Percentiles rank a stretch among this genome's conserved stretches.
These are phyloP conservation scores for Triticum aestivum DNA, from an alignment of 176 grass and related monocot species.

Conservation along the genomic window DNA sequence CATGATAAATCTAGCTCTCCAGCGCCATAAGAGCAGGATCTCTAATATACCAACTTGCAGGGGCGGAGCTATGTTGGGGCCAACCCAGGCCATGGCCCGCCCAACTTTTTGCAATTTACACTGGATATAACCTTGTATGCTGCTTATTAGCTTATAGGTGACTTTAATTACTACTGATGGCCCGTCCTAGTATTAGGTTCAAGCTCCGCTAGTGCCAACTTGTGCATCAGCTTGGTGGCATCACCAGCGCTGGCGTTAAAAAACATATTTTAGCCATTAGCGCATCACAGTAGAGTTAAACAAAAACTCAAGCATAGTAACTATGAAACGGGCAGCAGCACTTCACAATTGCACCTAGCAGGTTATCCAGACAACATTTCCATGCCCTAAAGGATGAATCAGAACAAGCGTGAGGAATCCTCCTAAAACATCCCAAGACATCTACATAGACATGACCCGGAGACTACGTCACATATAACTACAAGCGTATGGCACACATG, in stretches of 20 bases:
- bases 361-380: not conserved
- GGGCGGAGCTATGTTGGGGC: too few species aligned
- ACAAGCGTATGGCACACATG: not conserved
- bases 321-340: conserved; percentile 6
- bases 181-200: too few species aligned
- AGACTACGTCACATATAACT: not conserved
- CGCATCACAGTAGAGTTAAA: not conserved
- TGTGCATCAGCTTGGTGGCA: conserved; percentile 1
- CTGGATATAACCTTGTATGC: too few species aligned
- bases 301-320: not conserved
- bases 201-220: not conserved
- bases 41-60: not conserved
- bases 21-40: not conserved
- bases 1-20: not conserved
- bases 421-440: not conserved
- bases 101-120: too few species aligned
- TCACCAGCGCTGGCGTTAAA: not conserved
- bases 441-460: not conserved
- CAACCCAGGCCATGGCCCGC: too few species aligned
- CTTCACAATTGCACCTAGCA: not conserved
- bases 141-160: too few species aligned
- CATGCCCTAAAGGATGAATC: conserved; percentile 13
- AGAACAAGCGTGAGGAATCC: not conserved
- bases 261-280: not conserved
- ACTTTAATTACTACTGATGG: too few species aligned